Conservation (phyloP, 2,329 filamentous ascomycete species). For the Ophiosphaerella korrae region DNA sequence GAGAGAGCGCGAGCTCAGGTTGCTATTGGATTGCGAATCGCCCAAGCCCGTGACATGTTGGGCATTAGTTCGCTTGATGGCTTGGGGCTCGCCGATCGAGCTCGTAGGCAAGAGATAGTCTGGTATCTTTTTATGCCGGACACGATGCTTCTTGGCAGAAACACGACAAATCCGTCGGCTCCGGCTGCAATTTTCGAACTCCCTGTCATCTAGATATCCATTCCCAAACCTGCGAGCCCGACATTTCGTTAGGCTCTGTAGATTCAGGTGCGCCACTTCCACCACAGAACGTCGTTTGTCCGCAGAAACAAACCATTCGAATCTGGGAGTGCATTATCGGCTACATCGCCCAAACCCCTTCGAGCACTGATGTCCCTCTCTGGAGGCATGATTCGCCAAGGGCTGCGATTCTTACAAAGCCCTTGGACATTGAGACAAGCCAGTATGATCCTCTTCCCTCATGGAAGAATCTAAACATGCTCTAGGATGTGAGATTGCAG, state of each 20-base stretch:
- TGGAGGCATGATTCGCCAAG: conserved; percentile 11
- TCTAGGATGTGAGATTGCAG: conserved; percentile 6
- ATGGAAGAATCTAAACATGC: background rate
- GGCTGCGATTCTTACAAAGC: conserved; percentile 6
- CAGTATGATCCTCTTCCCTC: background rate
- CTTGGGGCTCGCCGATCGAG: background rate
- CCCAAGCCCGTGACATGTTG: conserved; percentile 7
- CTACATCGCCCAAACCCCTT: conserved; percentile 6
- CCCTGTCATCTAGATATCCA: conserved; percentile 2
- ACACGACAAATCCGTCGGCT: conserved; percentile 2
- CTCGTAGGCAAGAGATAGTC: conserved; percentile 9
- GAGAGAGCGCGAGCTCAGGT: conserved; percentile 8
- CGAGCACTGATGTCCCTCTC: conserved; percentile 4
- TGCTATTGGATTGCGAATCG: conserved; percentile 4
- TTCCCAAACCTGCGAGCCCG: background rate
- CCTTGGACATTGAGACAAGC: conserved; percentile 8
- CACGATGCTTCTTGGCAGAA: conserved; percentile 9
- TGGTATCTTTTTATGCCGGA: conserved; percentile 13
- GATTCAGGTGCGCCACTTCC: conserved; percentile 2
- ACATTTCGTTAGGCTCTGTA: conserved; percentile 4
- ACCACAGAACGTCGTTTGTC: conserved; percentile 4
- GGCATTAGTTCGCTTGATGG: background rate
- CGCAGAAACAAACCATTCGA: conserved; percentile 3
- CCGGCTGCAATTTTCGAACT: conserved; percentile 2
- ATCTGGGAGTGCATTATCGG: conserved; percentile 9